Base-by-base conservation (phyloP, 2,329 filamentous ascomycete species). In the Metarhizium brunneum region DNA sequence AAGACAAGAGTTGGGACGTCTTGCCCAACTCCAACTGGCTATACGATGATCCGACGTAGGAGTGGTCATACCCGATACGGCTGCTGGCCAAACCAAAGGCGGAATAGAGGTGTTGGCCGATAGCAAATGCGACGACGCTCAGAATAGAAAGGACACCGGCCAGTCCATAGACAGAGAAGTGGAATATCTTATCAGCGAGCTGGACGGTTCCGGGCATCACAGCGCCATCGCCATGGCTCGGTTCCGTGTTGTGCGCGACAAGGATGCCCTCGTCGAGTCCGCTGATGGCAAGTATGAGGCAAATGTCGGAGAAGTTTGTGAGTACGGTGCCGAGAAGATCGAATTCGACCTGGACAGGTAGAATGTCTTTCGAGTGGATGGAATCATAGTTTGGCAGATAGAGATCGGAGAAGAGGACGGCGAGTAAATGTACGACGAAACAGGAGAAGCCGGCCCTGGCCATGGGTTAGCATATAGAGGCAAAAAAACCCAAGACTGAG, bases 281-380 rank as follows among this genome's bases (percentile, higher is more conserved):
- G 2, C 65, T 54, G 6, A 68, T 58, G n/a, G 62, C 57, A 8
- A 68, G 43, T 45, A 66, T 60, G 16, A 62, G 25, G 29, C 65
- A 49, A 7, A 64, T 56, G 7, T 61, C 30, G 35, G 54, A 35
- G 8, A 54, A 36, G 3, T 55, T 54, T 18, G 59, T 32, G 42
- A 57, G 29, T 2, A 60, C 30, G n/a, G 56, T 55, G 18, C 45
- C 43, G n/a, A 54, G 14, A 20, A 60, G 40, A 20, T 10, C 45
- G 14, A 40, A 45, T 42, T 60, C 43, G 6, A 48, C 30, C 8
- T 54, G 45, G 2, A 50, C 54, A 3, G 25, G 50, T 6, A 54
- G 40, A 6, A 54, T 6, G 18, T 29, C 38, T 14, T 40, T 47
- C 18, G 47, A 47, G 10, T 38, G n/a, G 3, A 47, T n/a, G n/a